Evolutionary conservation across 2,329 filamentous ascomycete species (phyloP), one percentile per base, ranked within the genome.

Genomic region (Aspergillus awamori): DNA sequence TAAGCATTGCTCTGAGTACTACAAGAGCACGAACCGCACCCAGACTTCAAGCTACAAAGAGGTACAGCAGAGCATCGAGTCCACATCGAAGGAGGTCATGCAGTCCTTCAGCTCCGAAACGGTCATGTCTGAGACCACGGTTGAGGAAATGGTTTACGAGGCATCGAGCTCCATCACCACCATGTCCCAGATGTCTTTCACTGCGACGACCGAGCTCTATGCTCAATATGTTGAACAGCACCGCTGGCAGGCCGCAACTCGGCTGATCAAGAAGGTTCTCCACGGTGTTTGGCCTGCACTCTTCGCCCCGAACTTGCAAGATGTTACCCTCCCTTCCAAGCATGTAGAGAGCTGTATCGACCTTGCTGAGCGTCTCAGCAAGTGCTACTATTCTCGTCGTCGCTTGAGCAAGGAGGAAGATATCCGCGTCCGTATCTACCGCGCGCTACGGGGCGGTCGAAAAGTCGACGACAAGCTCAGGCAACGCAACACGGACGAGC

Each of bases 251-350:
- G 79, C 83, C 59, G 81, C 82, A 3, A 78, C 80, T 22, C 74
- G 71, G 1, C 71, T 82, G 26, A 76, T 83, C 45, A 80, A 81
- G 59, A 73, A 72, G 22, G 79, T 82, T 15, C 70, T 84, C 33
- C 74, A 78, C 49, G 74, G 76, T 11, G 77, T 80, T 3, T 84
- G 83, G 82, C 73, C 78, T 2, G 76, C 77, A 0, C 74, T 85
- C 59, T 78, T 84, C 51, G 74, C 79, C 10, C 70, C 74, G 24
- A 80, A 78, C 0, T 71, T 81, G 58, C 69, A 81, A 51, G 78
- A 82, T 59, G 78, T 84, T 1, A 72, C 72, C 1, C 72, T 83
- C 30, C 79, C 81, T 0, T 66, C 72, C 1, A 74, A 74, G 1
- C 76, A 82, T 61, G 70, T 78, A 1, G 77, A 83, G n/a, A 76